Evolutionary conservation across 139 green algal genomes (phyloP), one percentile per base, ranked within the genome.

Genomic region (Medakamo hakoo): DNA sequence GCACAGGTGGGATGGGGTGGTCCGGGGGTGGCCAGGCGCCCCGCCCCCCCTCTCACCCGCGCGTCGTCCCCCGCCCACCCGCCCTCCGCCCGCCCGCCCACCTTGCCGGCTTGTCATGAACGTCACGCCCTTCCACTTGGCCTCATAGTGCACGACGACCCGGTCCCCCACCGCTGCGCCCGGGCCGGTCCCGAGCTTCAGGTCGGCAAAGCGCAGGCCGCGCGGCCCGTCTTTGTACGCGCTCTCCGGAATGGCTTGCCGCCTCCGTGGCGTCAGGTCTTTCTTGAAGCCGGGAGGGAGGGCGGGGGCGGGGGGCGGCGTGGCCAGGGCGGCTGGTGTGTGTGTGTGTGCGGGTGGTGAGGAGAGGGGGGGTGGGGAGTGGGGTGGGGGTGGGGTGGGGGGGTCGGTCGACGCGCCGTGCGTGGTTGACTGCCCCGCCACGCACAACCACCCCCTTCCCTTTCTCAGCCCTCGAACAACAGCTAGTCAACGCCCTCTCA

Each of bases 81-180:
- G 27, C 24, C 19, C 22, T 28, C 27, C 4, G n/a, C 29, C 55
- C 5, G 5, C n/a, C 23, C 24, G 27, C 0, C 18, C n/a, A 2
- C 31, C 65, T 52, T 14, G 69, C 30, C 71, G 63, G 26, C 62
- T 79, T 21, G 82, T 90, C 57, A 88, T 77, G 64, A 89, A 89
- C 0, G 75, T 84, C 19, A 84, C 63, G n/a, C 75, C 75, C 26
- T 67, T 69, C 76, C 76, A 77, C 73, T 85, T 84, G 27, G 87
- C 74, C 28, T 95, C 87, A 73, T 83, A 91, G 67, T 95, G 87
- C 1, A 94, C 79, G 21, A 80, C 84, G 2, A 94, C 80, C 0
- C 87, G 66, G 20, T 77, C 52, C 0, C 85, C 84, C 40, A 74
- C 58, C 49, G 68, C 61, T 0, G 79, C 79, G 69, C 80, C 71